Conservation (phyloP, 2,329 filamentous ascomycete species). For the Iodosphaeria phyllophila region DNA sequence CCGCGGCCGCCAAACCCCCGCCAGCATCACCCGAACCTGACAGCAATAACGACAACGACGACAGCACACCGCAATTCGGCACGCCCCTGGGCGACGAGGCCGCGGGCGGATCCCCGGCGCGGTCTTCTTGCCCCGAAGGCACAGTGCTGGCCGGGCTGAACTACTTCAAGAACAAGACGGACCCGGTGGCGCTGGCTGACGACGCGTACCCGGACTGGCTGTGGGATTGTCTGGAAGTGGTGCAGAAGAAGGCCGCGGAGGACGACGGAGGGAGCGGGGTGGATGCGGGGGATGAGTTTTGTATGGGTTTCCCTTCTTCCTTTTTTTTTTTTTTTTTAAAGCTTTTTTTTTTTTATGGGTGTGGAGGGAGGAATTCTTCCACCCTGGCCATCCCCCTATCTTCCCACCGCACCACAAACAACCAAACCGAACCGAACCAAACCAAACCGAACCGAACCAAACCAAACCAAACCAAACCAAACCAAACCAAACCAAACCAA, state of each 20-base stretch:
- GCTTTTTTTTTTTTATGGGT: neutral
- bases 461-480: too few species aligned
- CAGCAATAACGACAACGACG: too few species aligned
- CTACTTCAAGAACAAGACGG: slow-evolving; percentile 53
- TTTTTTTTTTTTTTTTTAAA: slow-evolving; percentile 1
- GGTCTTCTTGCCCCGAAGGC: slow-evolving; percentile 43
- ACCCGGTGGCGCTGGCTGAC: slow-evolving; percentile 58
- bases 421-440: too few species aligned
- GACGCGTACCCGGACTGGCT: slow-evolving; percentile 66
- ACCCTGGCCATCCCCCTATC: neutral
- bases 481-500: too few species aligned
- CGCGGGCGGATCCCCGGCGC: slow-evolving; percentile 13
- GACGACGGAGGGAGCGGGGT: slow-evolving; percentile 32
- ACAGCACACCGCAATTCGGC: too few species aligned
- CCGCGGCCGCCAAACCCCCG: too few species aligned
- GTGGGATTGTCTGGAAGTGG: slow-evolving; percentile 50
- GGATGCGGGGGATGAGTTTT: slow-evolving; percentile 56
- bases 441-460: too few species aligned
- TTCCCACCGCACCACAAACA: neutral
- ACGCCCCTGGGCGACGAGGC: slow-evolving; percentile 15
- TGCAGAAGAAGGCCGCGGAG: slow-evolving; percentile 30
- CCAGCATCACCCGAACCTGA: too few species aligned
- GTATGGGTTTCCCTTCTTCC: slow-evolving; percentile 28
- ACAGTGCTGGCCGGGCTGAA: slow-evolving; percentile 58
- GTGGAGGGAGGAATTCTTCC: neutral